A percentile compares a stretch with the other conserved stretches of the same genome.
Conservation (phyloP, 441 rosid species). For the Populus hybrid region DNA sequence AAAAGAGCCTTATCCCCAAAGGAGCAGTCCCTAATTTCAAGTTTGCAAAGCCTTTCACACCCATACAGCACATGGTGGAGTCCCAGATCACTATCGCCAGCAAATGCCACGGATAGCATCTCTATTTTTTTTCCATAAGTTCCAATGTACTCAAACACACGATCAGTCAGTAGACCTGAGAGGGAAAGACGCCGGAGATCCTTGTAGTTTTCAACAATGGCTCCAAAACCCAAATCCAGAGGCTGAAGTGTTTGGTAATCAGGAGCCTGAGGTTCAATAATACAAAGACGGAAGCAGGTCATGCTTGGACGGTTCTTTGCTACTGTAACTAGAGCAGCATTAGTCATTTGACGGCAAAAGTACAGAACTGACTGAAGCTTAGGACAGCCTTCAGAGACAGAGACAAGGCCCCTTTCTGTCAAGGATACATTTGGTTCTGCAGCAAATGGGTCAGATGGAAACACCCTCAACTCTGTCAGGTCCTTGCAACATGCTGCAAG, state of each 20-base stretch:
- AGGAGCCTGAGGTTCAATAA: conserved; percentile 67
- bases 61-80: conserved; percentile 84
- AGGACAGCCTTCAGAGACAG: conserved; percentile 70
- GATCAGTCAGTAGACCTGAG: conserved; percentile 85
- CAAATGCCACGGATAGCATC: conserved; percentile 93
- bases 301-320: conserved; percentile 71
- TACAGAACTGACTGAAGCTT: conserved; percentile 79
- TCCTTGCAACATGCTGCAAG: conserved; percentile 71
- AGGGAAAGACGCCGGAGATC: conserved; percentile 79
- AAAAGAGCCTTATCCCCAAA: conserved; percentile 86
- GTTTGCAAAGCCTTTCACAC: conserved; percentile 73
- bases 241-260: conserved; percentile 74
- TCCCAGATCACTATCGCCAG: conserved; percentile 86
- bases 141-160: conserved; percentile 74
- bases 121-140: conserved; percentile 65
- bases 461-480: conserved; percentile 74
- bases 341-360: conserved; percentile 80
- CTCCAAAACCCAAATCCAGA: conserved; percentile 87
- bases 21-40: conserved; percentile 89
- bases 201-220: conserved; percentile 80
- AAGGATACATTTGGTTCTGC: conserved; percentile 53
- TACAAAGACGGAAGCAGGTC: conserved; percentile 79
- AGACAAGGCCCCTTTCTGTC: conserved; percentile 79
- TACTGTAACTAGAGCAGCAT: conserved; percentile 64
- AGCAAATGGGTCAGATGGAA: conserved; percentile 73